phyloP scores from a whole-genome alignment of 148 eudicot species.

The Drosera capensis region DNA sequence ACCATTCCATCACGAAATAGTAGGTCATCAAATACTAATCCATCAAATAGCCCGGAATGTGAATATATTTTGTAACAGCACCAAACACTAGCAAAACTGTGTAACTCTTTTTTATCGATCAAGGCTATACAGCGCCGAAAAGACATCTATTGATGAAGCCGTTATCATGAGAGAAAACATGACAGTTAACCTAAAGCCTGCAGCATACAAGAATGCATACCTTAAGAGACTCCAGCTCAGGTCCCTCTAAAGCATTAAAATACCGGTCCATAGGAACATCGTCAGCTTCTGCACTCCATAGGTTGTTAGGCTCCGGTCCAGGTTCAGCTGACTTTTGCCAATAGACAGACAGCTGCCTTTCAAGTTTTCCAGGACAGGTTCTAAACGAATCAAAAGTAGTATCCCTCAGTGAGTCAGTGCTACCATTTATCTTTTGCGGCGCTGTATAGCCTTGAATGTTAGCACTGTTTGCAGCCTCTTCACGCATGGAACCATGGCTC shows the following conservation, averaged over 20 bases:
- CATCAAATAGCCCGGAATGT: too few species aligned
- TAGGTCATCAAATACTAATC: too few species aligned
- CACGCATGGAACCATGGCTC: constrained; percentile 8
- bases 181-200: too few species aligned
- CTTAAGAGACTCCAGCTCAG: constrained; percentile 67
- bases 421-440: constrained; percentile 15
- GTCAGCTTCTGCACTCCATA: constrained; percentile 22
- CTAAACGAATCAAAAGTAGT: constrained; percentile 61
- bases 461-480: constrained; percentile 12
- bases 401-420: constrained; percentile 22
- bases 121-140: too few species aligned
- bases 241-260: constrained; percentile 84
- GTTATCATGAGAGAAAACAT: neutral
- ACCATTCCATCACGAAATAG: too few species aligned
- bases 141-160: neutral
- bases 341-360: constrained; percentile 46
- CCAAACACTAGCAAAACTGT: too few species aligned
- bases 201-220: constrained; percentile 21
- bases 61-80: too few species aligned
- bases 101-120: too few species aligned
- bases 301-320: constrained; percentile 11
- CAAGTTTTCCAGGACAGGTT: constrained; percentile 83
- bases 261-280: constrained; percentile 55
- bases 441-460: constrained; percentile 13
- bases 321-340: constrained; percentile 36